A percentile compares a stretch with the other conserved stretches of the same genome.
These are phyloP conservation scores for Lignosus rhinocerotis DNA, from an alignment of 1,284 basidiomycete genomes.

Conservation along the genomic window DNA sequence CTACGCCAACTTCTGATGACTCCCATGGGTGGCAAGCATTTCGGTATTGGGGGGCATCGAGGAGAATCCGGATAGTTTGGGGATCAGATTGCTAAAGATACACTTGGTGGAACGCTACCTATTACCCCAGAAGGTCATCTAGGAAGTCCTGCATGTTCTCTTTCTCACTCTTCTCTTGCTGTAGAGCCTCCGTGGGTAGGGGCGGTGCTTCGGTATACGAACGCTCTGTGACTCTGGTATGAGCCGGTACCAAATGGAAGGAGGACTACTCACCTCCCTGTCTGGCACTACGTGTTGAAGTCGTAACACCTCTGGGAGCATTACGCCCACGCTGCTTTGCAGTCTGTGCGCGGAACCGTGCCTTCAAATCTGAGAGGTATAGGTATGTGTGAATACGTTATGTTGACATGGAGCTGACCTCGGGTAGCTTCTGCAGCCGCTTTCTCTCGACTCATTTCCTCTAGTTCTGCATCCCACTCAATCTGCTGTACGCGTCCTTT, in stretches of 20 bases:
- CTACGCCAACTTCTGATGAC: no score
- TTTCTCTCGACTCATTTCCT: slow-evolving; percentile 67
- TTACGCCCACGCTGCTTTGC: slow-evolving; percentile 44
- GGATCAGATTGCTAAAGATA: not conserved
- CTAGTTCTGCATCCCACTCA: slow-evolving; percentile 65
- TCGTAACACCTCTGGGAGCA: slow-evolving; percentile 9
- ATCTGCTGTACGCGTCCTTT: slow-evolving; percentile 68
- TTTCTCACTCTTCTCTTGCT: slow-evolving; percentile 47
- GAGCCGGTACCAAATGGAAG: not conserved
- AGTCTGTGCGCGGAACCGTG: slow-evolving; percentile 61
- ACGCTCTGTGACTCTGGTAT: slow-evolving; percentile 27
- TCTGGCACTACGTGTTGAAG: slow-evolving; percentile 25
- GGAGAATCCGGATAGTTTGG: no score
- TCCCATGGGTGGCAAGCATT: no score
- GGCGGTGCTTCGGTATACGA: slow-evolving; percentile 54
- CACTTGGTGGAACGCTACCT: not conserved
- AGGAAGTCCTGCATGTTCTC: slow-evolving; percentile 72
- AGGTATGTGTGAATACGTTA: not conserved
- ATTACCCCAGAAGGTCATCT: slow-evolving; percentile 56
- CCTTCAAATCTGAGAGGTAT: slow-evolving; percentile 57
- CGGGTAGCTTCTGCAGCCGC: slow-evolving; percentile 69
- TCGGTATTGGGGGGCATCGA: no score
- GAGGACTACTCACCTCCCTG: slow-evolving; percentile 37
- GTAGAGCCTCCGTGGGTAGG: slow-evolving; percentile 41
- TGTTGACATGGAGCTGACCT: slow-evolving; percentile 43